phyloP scores from a whole-genome alignment of 148 eudicot species.

The Fagopyrum homotropicum region DNA sequence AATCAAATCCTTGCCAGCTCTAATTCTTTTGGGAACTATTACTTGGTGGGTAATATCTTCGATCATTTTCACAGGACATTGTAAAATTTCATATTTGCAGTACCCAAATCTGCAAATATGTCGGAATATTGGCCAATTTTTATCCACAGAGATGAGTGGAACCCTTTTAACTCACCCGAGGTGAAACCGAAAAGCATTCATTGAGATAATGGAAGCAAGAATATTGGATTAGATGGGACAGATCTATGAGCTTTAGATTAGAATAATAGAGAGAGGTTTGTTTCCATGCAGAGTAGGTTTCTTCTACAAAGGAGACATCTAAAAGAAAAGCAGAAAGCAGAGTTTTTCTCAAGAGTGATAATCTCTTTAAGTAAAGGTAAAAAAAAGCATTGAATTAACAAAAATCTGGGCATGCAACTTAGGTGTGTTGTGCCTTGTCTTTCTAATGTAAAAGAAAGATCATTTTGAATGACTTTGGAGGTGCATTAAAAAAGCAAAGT shows the following conservation, averaged over 20 bases:
- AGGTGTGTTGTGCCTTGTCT: slow-evolving; percentile 6
- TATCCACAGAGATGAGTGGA: neutral
- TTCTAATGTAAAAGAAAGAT: slow-evolving; percentile 15
- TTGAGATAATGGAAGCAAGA: neutral
- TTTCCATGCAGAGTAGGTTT: slow-evolving; percentile 8
- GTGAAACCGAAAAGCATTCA: neutral
- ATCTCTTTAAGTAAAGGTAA: slow-evolving; percentile 11
- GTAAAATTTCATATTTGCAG: neutral
- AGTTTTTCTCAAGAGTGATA: slow-evolving; percentile 2
- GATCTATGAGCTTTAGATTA: slow-evolving; percentile 5
- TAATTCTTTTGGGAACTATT: slow-evolving; percentile 4
- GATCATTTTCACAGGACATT: neutral
- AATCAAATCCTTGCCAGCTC: slow-evolving; percentile 1
- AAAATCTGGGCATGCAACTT: slow-evolving; percentile 7
- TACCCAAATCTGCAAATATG: neutral
- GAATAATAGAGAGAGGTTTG: neutral
- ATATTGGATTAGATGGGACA: neutral
- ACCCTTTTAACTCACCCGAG: neutral
- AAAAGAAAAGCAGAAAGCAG: slow-evolving; percentile 1
- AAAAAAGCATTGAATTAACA: neutral
- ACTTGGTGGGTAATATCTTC: neutral
- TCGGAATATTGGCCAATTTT: neutral
- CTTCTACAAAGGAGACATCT: neutral
- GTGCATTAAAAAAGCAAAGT: slow-evolving; percentile 24
- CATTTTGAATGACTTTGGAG: slow-evolving; percentile 22